phyloP scores from a whole-genome alignment of 2,329 filamentous ascomycete species.

The Phaeosphaeriaceae sp. region DNA sequence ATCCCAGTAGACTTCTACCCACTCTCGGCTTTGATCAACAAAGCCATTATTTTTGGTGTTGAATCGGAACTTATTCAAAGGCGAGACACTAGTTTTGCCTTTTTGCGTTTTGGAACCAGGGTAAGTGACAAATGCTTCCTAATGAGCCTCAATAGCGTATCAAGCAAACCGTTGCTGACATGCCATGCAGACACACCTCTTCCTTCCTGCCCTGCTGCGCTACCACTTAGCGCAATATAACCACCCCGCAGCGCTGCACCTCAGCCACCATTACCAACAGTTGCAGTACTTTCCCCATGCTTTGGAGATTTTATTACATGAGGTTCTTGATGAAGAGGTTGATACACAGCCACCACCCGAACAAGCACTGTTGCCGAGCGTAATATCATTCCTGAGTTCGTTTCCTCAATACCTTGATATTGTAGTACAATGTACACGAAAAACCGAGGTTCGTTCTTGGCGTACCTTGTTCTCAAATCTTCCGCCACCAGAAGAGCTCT shows the following conservation, averaged over 20 bases:
- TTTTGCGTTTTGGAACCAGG: conserved; percentile 84
- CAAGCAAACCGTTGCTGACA: conserved; percentile 21
- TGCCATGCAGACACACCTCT: conserved; percentile 78
- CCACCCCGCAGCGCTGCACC: conserved; percentile 77
- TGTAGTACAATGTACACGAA: conserved; percentile 94
- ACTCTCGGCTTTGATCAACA: conserved; percentile 82
- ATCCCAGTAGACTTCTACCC: conserved; percentile 96
- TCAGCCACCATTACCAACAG: conserved; percentile 84
- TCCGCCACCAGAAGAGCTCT: conserved; percentile 87
- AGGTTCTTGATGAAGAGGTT: conserved; percentile 93
- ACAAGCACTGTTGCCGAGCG: conserved; percentile 58
- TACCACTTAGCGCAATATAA: conserved; percentile 78
- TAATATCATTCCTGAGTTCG: conserved; percentile 60
- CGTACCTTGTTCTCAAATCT: conserved; percentile 90
- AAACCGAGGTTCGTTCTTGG: conserved; percentile 96
- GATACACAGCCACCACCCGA: conserved; percentile 64
- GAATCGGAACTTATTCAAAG: conserved; percentile 94
- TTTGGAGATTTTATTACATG: conserved; percentile 88
- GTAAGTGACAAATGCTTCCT: conserved; percentile 58
- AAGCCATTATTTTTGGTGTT: conserved; percentile 87
- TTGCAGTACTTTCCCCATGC: conserved; percentile 93
- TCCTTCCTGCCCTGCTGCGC: conserved; percentile 85
- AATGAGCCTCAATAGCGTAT: not conserved
- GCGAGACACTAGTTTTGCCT: conserved; percentile 88
- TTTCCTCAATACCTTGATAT: conserved; percentile 88